Percentiles rank a stretch among this genome's conserved stretches.
Evolutionary conservation across 176 grass and related monocot species (phyloP).

Genomic region (Lolium rigidum): DNA sequence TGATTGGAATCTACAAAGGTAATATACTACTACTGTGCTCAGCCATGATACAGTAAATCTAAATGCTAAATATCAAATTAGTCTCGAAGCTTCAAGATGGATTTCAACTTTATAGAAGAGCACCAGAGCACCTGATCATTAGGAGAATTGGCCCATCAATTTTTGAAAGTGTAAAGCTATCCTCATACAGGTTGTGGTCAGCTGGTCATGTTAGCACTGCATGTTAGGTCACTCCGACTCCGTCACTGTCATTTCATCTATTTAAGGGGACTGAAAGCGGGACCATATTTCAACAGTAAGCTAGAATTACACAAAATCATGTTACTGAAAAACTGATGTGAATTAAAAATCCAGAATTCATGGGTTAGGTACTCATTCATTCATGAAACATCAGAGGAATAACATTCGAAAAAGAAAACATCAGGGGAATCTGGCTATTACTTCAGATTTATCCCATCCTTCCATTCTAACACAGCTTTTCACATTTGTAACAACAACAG

Average conservation of each 20-base stretch:
- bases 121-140: not conserved
- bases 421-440: conserved; percentile 46
- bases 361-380: not conserved
- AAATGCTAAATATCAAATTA: conserved; percentile 4
- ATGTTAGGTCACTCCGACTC: not conserved
- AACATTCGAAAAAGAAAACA: conserved; percentile 2
- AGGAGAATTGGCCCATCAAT: not conserved
- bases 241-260: not conserved
- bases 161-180: not conserved
- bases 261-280: conserved; percentile 25
- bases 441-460: conserved; percentile 93
- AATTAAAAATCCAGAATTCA: not conserved
- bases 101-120: not conserved
- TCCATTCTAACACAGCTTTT: conserved; percentile 76
- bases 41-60: conserved; percentile 16
- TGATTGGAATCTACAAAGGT: not conserved
- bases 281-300: not conserved
- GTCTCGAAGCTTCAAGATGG: not conserved
- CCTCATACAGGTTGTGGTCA: not conserved
- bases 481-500: conserved; percentile 90
- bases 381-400: conserved; percentile 33
- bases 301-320: conserved; percentile 8
- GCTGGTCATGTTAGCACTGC: not conserved
- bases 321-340: conserved; percentile 20
- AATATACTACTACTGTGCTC: not conserved